Conservation (phyloP, 805 yeast genomes). For the Saturnispora ahearnii region DNA sequence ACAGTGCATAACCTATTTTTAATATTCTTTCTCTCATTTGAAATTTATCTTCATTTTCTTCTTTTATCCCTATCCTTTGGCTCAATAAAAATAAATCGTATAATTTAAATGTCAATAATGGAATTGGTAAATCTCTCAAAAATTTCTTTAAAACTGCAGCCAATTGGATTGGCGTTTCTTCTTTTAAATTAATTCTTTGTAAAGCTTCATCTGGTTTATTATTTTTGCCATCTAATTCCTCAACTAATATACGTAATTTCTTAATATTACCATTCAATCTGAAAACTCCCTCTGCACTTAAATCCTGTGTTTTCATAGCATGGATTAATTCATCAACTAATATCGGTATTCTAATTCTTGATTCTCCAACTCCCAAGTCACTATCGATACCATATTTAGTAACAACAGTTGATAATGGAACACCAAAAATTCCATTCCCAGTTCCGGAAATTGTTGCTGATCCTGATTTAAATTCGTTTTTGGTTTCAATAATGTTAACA, state of each 20-base stretch:
- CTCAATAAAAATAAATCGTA: conserved; percentile 74
- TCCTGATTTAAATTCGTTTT: conserved; percentile 14
- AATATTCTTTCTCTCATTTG: conserved; percentile 43
- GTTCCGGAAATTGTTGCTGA: conserved; percentile 13
- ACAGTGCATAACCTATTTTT: conserved; percentile 60
- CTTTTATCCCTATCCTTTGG: conserved; percentile 34
- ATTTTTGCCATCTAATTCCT: conserved; percentile 54
- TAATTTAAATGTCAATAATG: conserved; percentile 66
- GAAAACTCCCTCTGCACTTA: conserved; percentile 94
- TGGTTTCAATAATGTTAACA: conserved; percentile 1
- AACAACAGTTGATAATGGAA: conserved; percentile 60
- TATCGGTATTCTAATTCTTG: conserved; percentile 71
- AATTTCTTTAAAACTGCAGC: conserved; percentile 91
- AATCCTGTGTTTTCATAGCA: conserved; percentile 80
- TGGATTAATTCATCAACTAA: conserved; percentile 78
- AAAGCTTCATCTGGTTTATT: conserved; percentile 59
- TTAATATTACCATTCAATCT: conserved; percentile 93
- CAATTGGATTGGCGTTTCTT: conserved; percentile 79
- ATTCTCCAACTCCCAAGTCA: conserved; percentile 75
- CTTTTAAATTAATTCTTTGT: conserved; percentile 36
- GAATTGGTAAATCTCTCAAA: conserved; percentile 87
- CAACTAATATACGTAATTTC: conserved; percentile 63
- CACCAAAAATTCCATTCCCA: conserved; percentile 60
- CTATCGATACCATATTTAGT: conserved; percentile 71
- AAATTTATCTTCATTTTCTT: conserved; percentile 8